These are phyloP conservation scores for Neurospora hispaniola DNA, from an alignment of 495 filamentous ascomycete species.

Conservation along the genomic window DNA sequence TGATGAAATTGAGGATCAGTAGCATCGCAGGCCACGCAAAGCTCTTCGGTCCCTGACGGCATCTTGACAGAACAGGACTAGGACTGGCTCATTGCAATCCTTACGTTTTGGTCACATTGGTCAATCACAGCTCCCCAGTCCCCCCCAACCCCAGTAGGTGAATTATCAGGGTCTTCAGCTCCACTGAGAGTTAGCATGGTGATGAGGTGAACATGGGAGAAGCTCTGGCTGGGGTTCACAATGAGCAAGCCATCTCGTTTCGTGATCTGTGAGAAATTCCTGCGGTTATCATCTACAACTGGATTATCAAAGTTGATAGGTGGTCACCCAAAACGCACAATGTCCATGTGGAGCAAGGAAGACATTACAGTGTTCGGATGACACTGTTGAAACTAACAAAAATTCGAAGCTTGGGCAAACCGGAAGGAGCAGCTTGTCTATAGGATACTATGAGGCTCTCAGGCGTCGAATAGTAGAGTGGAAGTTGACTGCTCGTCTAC, in stretches of 20 bases:
- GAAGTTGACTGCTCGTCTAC: neutral
- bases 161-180: neutral
- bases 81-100: neutral
- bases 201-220: neutral
- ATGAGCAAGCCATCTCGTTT: neutral
- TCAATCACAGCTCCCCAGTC: neutral
- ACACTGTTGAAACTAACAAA: neutral
- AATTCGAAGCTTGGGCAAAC: neutral
- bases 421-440: neutral
- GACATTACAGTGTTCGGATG: neutral
- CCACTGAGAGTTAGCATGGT: neutral
- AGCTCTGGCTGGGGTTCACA: neutral
- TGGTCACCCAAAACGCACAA: neutral
- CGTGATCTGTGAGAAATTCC: neutral
- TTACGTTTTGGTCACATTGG: neutral
- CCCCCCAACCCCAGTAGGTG: neutral
- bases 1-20: neutral
- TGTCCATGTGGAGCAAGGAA: neutral
- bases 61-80: neutral
- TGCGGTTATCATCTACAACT: neutral
- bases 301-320: neutral
- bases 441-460: neutral
- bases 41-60: neutral
- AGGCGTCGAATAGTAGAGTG: neutral
- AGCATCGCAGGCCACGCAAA: neutral